These are phyloP conservation scores for Penicillium fuscoglaucum DNA, from an alignment of 2,329 filamentous ascomycete species.

Conservation along the genomic window DNA sequence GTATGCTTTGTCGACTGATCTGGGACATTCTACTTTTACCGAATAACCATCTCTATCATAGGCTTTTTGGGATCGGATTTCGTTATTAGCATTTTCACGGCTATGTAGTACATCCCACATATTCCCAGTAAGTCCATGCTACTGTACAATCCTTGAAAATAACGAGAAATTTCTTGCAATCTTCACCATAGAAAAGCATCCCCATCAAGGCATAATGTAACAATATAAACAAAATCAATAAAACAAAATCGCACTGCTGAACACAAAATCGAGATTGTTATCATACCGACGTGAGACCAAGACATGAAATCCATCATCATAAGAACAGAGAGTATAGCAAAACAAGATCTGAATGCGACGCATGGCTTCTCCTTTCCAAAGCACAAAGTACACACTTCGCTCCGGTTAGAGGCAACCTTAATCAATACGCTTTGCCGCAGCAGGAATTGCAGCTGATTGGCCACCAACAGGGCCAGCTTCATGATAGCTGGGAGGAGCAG, in stretches of 20 bases:
- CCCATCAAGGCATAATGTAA: slow-evolving; percentile 1
- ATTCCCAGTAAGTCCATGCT: background rate
- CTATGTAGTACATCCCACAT: background rate
- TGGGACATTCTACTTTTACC: background rate
- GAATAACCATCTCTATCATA: background rate
- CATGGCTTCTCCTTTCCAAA: background rate
- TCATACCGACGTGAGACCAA: slow-evolving; percentile 20
- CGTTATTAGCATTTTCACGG: background rate
- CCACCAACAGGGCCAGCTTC: slow-evolving; percentile 17
- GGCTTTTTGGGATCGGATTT: background rate
- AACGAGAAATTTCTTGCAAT: background rate
- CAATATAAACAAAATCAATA: slow-evolving; percentile 9
- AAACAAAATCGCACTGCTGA: slow-evolving; percentile 1
- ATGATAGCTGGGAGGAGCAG: slow-evolving; percentile 22
- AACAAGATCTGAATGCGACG: background rate
- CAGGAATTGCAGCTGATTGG: slow-evolving; percentile 24
- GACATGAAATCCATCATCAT: slow-evolving; percentile 21
- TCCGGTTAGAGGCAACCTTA: slow-evolving; percentile 17
- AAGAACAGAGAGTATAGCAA: slow-evolving; percentile 3
- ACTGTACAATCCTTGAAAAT: background rate
- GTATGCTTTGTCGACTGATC: background rate
- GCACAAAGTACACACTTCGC: background rate
- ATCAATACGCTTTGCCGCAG: slow-evolving; percentile 35
- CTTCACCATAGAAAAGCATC: background rate
- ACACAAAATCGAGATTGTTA: slow-evolving; percentile 15